Percentiles rank a stretch among this genome's conserved stretches.
Evolutionary conservation across 805 yeast genomes (phyloP).

Genomic region (Candida caryicola): DNA sequence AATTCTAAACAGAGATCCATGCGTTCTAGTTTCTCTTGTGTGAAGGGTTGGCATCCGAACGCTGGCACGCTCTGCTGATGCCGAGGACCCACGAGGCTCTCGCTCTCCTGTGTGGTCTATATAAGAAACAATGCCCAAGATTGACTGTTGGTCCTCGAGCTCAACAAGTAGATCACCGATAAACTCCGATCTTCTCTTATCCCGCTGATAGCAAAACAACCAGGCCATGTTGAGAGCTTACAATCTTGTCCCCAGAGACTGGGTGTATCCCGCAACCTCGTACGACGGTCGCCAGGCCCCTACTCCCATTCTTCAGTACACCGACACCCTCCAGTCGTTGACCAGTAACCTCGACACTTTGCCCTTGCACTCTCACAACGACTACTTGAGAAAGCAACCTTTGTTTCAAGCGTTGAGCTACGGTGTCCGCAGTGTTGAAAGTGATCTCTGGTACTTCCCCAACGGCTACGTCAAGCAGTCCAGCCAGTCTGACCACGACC

Average conservation of each 20-base stretch:
- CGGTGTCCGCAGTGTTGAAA: constrained; percentile 61
- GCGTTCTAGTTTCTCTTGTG: too few species aligned
- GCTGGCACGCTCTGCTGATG: too few species aligned
- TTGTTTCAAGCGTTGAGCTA: constrained; percentile 53
- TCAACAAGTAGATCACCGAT: too few species aligned
- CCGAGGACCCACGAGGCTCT: too few species aligned
- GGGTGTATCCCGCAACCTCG: background rate
- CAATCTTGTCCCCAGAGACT: background rate
- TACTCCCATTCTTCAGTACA: constrained; percentile 20
- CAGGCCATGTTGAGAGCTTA: background rate
- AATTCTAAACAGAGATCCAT: too few species aligned
- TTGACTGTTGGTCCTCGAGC: too few species aligned
- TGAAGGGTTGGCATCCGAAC: too few species aligned
- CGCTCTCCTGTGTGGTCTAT: too few species aligned
- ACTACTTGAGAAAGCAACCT: constrained; percentile 61
- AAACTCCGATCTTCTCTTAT: too few species aligned
- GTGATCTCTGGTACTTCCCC: constrained; percentile 59
- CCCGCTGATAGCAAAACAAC: too few species aligned
- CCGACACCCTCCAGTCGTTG: constrained; percentile 23
- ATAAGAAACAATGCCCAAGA: too few species aligned
- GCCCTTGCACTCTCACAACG: constrained; percentile 65
- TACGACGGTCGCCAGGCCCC: constrained; percentile 8
- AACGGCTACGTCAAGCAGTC: constrained; percentile 23
- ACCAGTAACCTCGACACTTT: constrained; percentile 39
- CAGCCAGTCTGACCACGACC: constrained; percentile 15